These are phyloP conservation scores for Kregervanrija delftensis DNA, from an alignment of 805 yeast species.

Conservation along the genomic window DNA sequence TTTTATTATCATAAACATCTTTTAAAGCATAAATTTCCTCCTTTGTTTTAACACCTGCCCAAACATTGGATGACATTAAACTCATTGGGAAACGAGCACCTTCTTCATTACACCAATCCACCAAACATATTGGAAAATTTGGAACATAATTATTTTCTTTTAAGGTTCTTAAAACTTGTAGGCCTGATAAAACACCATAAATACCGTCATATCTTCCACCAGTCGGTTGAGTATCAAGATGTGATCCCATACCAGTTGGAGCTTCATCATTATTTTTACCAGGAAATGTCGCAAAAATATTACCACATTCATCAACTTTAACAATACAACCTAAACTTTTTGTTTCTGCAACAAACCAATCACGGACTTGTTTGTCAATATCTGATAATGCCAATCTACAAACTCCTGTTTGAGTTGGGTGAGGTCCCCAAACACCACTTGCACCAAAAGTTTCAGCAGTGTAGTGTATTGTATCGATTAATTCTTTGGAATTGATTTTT, in stretches of 20 bases:
- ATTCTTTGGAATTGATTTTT: conserved; percentile 13
- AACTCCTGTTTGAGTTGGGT: conserved; percentile 56
- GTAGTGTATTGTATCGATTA: conserved; percentile 52
- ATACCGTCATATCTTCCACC: conserved; percentile 75
- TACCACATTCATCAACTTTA: conserved; percentile 59
- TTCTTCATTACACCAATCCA: conserved; percentile 74
- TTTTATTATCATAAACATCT: conserved; percentile 46
- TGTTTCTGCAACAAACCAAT: conserved; percentile 56
- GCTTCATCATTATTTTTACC: conserved; percentile 38
- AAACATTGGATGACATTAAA: conserved; percentile 60
- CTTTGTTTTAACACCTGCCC: conserved; percentile 46
- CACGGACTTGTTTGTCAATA: conserved; percentile 57
- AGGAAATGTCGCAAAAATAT: conserved; percentile 59
- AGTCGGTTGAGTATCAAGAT: conserved; percentile 68
- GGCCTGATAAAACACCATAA: conserved; percentile 57
- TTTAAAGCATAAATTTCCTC: conserved; percentile 44
- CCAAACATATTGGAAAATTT: conserved; percentile 56
- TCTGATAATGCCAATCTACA: conserved; percentile 58
- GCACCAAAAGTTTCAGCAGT: conserved; percentile 57
- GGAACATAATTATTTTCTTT: conserved; percentile 52
- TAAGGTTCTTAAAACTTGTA: conserved; percentile 58
- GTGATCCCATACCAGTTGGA: conserved; percentile 67
- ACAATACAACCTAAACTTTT: conserved; percentile 48
- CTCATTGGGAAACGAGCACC: conserved; percentile 72
- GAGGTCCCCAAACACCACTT: conserved; percentile 52